Evolutionary conservation across 2,329 filamentous ascomycete genomes (phyloP).

Genomic region (Diaporthe eres): DNA sequence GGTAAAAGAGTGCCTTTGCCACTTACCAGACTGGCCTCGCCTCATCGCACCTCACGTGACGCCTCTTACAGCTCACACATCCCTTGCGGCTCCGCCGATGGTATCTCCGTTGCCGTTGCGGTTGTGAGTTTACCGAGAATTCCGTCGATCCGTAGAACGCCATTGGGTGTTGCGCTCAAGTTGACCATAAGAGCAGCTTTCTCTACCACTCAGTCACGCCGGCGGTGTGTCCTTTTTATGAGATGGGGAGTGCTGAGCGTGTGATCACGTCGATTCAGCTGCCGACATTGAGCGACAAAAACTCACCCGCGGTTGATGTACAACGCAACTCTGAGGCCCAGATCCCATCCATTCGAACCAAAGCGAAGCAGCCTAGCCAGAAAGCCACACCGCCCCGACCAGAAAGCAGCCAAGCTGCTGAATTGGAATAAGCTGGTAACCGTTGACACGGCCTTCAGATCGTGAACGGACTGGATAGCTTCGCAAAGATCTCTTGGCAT

Average conservation of each 20-base stretch:
- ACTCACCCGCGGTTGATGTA: not conserved
- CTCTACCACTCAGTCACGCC: not conserved
- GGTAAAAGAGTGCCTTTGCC: too few species aligned
- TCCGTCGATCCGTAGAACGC: slow-evolving; percentile 21
- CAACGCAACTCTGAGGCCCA: not conserved
- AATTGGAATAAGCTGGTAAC: not conserved
- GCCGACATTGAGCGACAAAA: not conserved
- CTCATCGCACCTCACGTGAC: slow-evolving; percentile 63
- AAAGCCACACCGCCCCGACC: not conserved
- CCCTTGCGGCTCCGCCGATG: slow-evolving; percentile 56
- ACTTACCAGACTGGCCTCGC: slow-evolving; percentile 61
- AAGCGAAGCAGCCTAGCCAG: not conserved
- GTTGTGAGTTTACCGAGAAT: not conserved
- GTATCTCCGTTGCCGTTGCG: slow-evolving; percentile 55
- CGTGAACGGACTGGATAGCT: slow-evolving; percentile 49
- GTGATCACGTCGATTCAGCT: not conserved
- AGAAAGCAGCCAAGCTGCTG: slow-evolving; percentile 1
- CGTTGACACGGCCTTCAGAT: not conserved
- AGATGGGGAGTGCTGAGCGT: not conserved
- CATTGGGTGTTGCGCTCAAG: not conserved
- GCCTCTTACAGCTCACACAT: slow-evolving; percentile 55
- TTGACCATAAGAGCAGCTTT: too few species aligned
- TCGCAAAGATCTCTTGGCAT: slow-evolving; percentile 15
- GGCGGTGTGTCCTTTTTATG: not conserved
- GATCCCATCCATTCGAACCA: not conserved